Percentiles rank a stretch among this genome's conserved stretches.
Conservation (phyloP, 306 rosid genomes). For the Pyrus betulifolia region DNA sequence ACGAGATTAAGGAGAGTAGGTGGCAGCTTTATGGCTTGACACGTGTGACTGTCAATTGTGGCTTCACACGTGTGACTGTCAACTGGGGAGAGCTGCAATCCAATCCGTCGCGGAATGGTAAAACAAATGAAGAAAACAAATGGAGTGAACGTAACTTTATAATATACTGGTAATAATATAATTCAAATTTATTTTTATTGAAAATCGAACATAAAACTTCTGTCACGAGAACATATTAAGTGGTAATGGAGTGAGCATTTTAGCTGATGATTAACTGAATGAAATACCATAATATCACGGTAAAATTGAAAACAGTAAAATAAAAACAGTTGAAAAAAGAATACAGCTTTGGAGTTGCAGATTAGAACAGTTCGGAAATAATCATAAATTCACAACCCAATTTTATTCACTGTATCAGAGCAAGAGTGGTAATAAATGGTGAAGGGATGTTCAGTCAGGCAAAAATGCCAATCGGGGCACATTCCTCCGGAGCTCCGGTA, state of each 20-base stretch:
- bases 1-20: not conserved
- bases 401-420: not conserved
- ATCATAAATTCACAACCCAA: not conserved
- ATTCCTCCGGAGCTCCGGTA: not conserved
- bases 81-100: not conserved
- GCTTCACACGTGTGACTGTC: constrained; percentile 14
- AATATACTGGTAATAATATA: too few species aligned
- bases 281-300: not conserved
- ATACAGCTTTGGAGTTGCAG: not conserved
- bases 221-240: too few species aligned
- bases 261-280: too few species aligned
- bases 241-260: too few species aligned
- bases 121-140: not conserved
- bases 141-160: not conserved
- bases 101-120: too few species aligned
- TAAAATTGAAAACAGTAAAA: not conserved
- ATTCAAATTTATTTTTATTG: too few species aligned
- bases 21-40: constrained; percentile 4
- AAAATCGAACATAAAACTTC: too few species aligned
- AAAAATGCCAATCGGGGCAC: not conserved
- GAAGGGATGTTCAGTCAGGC: not conserved
- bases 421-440: not conserved
- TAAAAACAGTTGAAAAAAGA: not conserved
- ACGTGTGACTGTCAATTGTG: not conserved
- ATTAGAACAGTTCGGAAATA: not conserved